A percentile compares a stretch with the other conserved stretches of the same genome.
Conservation (phyloP, 148 eudicot genomes). For the Selenicereus undatus region DNA sequence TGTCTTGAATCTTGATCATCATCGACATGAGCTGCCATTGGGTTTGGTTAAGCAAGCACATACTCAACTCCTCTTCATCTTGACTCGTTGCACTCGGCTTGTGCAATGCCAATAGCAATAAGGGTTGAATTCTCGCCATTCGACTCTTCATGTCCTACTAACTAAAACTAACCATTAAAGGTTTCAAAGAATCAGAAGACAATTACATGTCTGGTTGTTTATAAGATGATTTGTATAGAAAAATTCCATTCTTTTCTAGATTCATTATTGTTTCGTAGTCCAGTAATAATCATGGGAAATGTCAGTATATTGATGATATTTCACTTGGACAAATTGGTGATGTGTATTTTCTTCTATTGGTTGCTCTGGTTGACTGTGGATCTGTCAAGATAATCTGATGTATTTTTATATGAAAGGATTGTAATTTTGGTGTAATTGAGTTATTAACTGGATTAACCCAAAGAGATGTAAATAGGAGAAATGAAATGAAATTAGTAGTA, state of each 20-base stretch:
- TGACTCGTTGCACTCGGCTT: constrained; percentile 80
- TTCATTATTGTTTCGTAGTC: background rate
- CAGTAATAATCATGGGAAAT: background rate
- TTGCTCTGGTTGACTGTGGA: background rate
- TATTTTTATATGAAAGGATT: too few relatives aligned
- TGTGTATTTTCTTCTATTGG: background rate
- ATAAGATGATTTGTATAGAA: background rate
- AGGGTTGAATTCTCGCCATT: background rate
- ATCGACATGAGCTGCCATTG: constrained; percentile 63
- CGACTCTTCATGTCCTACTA: background rate
- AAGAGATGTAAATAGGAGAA: background rate
- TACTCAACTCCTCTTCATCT: constrained; percentile 78
- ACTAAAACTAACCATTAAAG: background rate
- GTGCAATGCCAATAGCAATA: constrained; percentile 38
- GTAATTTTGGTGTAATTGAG: too few relatives aligned
- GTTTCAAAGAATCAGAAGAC: background rate
- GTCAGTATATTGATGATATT: background rate
- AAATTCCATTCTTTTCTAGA: background rate
- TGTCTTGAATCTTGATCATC: constrained; percentile 68
- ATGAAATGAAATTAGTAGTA: too few relatives aligned
- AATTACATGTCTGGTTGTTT: background rate
- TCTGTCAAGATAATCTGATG: background rate
- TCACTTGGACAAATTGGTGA: background rate
- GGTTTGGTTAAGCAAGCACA: constrained; percentile 74
- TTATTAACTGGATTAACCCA: background rate